These are phyloP conservation scores for Nevesoporus exiguus DNA, from an alignment of 768 basidiomycete species.

Conservation along the genomic window DNA sequence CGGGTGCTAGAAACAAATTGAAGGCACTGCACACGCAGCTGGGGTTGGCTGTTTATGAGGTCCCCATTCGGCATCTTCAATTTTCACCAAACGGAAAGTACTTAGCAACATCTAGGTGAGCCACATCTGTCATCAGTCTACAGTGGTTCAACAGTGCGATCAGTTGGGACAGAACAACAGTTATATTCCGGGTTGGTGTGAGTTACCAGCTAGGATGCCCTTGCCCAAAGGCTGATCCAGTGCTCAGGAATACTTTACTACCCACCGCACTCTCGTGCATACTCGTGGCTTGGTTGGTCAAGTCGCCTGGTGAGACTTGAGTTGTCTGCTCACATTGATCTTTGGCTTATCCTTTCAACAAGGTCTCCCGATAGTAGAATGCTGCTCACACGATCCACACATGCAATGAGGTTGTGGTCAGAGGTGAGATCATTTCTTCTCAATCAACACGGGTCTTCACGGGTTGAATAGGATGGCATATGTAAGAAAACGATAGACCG, in stretches of 20 bases:
- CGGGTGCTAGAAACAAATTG: no score
- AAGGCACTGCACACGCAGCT: slow-evolving; percentile 39
- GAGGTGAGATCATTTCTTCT: slow-evolving; percentile 33
- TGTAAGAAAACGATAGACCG: slow-evolving; percentile 52
- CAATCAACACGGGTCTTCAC: slow-evolving; percentile 2
- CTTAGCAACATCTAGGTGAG: slow-evolving; percentile 50
- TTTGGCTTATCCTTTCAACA: slow-evolving; percentile 9
- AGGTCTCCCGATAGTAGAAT: slow-evolving; percentile 47
- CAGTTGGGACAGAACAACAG: slow-evolving; percentile 51
- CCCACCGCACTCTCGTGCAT: slow-evolving; percentile 46
- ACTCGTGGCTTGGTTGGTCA: slow-evolving; percentile 51
- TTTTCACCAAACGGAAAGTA: slow-evolving; percentile 54
- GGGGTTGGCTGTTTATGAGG: slow-evolving; percentile 43
- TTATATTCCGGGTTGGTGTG: slow-evolving; percentile 46
- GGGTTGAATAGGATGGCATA: slow-evolving; percentile 42
- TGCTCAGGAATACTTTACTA: slow-evolving; percentile 38
- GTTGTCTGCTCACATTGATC: background rate
- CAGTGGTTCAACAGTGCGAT: slow-evolving; percentile 9
- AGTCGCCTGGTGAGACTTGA: slow-evolving; percentile 42
- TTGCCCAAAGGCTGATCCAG: background rate
- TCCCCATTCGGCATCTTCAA: slow-evolving; percentile 51
- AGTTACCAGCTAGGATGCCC: slow-evolving; percentile 7
- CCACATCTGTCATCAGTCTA: background rate
- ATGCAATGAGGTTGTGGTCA: slow-evolving; percentile 51
- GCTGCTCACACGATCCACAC: slow-evolving; percentile 46